Percentiles rank a stretch among this genome's conserved stretches.
phyloP scores from a whole-genome alignment of 805 yeast genomes.

The Kodamaea neixiangensis region DNA sequence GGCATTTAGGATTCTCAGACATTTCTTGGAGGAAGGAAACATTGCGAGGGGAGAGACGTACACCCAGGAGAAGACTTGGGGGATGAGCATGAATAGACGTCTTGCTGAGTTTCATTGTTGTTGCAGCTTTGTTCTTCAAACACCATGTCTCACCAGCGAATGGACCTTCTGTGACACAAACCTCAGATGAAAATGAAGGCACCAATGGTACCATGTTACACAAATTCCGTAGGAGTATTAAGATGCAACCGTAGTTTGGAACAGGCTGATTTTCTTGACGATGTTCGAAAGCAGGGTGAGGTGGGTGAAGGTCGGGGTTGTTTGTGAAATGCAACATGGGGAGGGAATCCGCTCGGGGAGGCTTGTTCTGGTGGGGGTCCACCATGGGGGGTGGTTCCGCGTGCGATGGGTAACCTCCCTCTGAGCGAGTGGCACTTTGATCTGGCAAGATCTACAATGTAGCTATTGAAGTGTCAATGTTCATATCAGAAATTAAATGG shows the following conservation, averaged over 20 bases:
- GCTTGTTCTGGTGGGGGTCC: too few species aligned
- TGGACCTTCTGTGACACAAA: constrained; percentile 1
- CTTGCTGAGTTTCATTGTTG: neutral
- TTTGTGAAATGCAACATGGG: neutral
- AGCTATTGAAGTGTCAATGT: neutral
- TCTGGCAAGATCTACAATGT: neutral
- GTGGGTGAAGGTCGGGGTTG: neutral
- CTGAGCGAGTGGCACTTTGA: neutral
- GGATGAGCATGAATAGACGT: neutral
- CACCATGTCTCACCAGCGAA: constrained; percentile 2
- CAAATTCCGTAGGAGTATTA: neutral
- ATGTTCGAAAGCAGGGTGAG: neutral
- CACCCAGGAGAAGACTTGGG: neutral
- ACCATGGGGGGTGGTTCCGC: too few species aligned
- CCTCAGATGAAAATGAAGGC: neutral
- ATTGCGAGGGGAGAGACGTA: neutral
- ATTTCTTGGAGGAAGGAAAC: too few species aligned
- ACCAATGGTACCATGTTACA: neutral
- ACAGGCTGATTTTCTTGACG: neutral
- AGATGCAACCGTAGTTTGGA: neutral
- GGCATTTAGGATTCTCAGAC: neutral
- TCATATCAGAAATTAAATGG: neutral
- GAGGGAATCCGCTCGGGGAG: too few species aligned
- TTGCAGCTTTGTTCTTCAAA: neutral
- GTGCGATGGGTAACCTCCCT: too few species aligned